A percentile compares a stretch with the other conserved stretches of the same genome.
phyloP scores from a whole-genome alignment of 2,329 filamentous ascomycete species.

The Penicillium sp. region DNA sequence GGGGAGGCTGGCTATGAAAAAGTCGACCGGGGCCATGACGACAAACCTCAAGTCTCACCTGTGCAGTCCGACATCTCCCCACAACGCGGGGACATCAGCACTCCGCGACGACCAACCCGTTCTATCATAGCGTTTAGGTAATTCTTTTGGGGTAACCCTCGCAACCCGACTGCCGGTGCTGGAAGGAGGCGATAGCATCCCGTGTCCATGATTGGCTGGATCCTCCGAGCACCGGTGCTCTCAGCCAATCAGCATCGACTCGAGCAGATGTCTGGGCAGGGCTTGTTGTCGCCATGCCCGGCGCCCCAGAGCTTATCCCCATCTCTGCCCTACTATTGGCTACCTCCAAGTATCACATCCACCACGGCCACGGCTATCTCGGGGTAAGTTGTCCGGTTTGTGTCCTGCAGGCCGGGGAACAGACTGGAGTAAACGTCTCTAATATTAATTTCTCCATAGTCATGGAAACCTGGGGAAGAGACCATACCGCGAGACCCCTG shows the following conservation, averaged over 20 bases:
- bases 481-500: neutral
- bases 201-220: conserved; percentile 11
- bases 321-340: neutral
- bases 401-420: conserved; percentile 2
- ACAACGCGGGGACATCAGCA: conserved; percentile 17
- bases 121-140: conserved; percentile 26
- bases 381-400: conserved; percentile 7
- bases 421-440: conserved; percentile 1
- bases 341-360: neutral
- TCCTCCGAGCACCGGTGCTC: conserved; percentile 17
- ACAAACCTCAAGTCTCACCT: conserved; percentile 21
- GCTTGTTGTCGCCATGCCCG: neutral
- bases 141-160: conserved; percentile 31
- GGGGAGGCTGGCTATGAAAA: neutral
- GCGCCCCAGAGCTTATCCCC: conserved; percentile 10
- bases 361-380: conserved; percentile 1
- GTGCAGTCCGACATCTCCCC: conserved; percentile 15
- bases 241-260: conserved; percentile 12
- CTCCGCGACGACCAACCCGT: conserved; percentile 4
- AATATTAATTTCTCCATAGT: neutral
- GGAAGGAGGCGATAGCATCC: conserved; percentile 16
- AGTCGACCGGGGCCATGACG: conserved; percentile 14
- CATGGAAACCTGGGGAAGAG: conserved; percentile 7
- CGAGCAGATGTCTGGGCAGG: conserved; percentile 1
- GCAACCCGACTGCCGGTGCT: neutral